phyloP scores from a whole-genome alignment of 305 asterid genomes.

The Fraxinus ornus region DNA sequence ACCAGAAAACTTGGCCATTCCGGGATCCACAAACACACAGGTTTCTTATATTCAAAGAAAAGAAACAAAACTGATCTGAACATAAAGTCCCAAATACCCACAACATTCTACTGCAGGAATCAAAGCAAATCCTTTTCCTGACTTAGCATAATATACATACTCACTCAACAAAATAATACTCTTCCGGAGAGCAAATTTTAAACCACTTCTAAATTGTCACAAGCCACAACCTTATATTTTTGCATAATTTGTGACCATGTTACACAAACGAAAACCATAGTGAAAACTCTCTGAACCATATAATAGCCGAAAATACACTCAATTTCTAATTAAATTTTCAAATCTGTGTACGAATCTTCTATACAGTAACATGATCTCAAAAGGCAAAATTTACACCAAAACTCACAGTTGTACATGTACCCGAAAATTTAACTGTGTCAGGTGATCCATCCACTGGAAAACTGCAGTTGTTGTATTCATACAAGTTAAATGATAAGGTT shows the following conservation, averaged over 20 bases:
- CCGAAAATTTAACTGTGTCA: conserved; percentile 15
- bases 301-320: conserved; percentile 1
- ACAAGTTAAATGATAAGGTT: conserved; percentile 13
- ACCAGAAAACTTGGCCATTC: neutral
- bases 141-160: neutral
- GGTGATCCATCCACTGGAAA: conserved; percentile 4
- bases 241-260: neutral
- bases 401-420: neutral
- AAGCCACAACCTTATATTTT: neutral
- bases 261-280: neutral
- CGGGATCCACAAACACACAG: neutral
- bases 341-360: neutral
- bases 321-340: neutral
- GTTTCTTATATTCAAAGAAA: neutral
- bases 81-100: neutral
- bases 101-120: neutral
- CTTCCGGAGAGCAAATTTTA: neutral
- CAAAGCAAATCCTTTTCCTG: neutral
- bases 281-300: neutral
- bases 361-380: conserved; percentile 1
- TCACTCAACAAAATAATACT: neutral
- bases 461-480: conserved; percentile 20
- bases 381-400: neutral
- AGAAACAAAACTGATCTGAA: neutral
- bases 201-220: neutral